phyloP scores from a whole-genome alignment of 805 yeast species.

The Kuraishia molischiana region DNA sequence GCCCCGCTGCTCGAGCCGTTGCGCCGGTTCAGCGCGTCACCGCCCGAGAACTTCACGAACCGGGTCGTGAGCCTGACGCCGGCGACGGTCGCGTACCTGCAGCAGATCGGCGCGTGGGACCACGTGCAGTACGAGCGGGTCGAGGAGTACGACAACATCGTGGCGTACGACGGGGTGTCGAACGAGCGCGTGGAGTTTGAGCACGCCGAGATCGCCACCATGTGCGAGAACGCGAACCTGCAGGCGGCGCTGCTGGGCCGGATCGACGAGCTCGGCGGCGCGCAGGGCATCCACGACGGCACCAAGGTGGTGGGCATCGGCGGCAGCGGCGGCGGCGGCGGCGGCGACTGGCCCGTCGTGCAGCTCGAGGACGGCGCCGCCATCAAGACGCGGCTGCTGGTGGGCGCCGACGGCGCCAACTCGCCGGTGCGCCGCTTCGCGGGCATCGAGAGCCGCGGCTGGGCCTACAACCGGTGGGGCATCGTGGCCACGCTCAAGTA shows the following conservation, averaged over 20 bases:
- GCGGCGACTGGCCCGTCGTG: conserved; percentile 82
- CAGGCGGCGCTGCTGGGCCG: conserved; percentile 62
- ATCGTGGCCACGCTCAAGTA: conserved; percentile 83
- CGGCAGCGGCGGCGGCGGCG: conserved; percentile 20
- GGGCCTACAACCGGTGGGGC: conserved; percentile 84
- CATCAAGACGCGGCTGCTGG: conserved; percentile 61
- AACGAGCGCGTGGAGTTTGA: conserved; percentile 67
- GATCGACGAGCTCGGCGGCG: conserved; percentile 30
- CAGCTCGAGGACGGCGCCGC: conserved; percentile 53
- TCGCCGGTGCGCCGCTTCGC: conserved; percentile 86
- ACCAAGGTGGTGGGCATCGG: conserved; percentile 56
- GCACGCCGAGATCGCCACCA: conserved; percentile 56
- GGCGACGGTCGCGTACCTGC: conserved; percentile 55
- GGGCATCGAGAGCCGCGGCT: conserved; percentile 78
- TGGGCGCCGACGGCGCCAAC: conserved; percentile 95
- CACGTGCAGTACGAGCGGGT: conserved; percentile 60
- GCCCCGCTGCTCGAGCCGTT: conserved; percentile 41
- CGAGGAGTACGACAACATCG: conserved; percentile 70
- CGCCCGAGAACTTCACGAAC: conserved; percentile 54
- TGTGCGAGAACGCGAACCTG: conserved; percentile 82
- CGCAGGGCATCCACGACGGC: conserved; percentile 42
- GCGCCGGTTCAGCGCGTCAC: conserved; percentile 29
- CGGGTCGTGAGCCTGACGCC: conserved; percentile 86
- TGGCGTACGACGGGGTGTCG: conserved; percentile 80
- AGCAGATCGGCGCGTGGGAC: conserved; percentile 69